These are phyloP conservation scores for Fusarium sp. DNA, from an alignment of 2,329 filamentous ascomycete species.

Conservation along the genomic window DNA sequence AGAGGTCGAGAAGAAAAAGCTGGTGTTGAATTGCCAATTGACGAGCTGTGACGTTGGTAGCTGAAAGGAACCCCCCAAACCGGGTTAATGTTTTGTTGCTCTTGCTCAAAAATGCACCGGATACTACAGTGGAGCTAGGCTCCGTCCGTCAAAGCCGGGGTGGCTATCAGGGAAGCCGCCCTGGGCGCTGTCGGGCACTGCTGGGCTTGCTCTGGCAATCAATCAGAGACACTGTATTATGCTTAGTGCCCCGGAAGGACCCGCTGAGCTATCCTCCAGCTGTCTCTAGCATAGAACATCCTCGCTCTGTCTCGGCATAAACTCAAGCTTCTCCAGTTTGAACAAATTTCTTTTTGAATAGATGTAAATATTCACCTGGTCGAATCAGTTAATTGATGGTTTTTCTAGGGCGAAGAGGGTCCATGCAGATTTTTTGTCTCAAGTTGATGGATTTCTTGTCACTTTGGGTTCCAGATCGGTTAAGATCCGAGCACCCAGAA, in stretches of 20 bases:
- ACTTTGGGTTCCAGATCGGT: background rate
- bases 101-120: conserved; percentile 37
- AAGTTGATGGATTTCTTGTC: background rate
- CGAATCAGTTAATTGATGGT: conserved; percentile 9
- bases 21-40: conserved; percentile 41
- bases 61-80: conserved; percentile 38
- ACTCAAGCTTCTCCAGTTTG: conserved; percentile 19
- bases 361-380: conserved; percentile 30
- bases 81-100: conserved; percentile 33
- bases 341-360: conserved; percentile 18
- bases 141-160: conserved; percentile 27
- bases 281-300: conserved; percentile 19
- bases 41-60: conserved; percentile 45
- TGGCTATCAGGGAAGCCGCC: conserved; percentile 40
- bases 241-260: conserved; percentile 49
- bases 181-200: conserved; percentile 28
- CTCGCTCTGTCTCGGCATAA: conserved; percentile 52
- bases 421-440: background rate
- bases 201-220: conserved; percentile 30
- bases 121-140: conserved; percentile 31
- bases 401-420: background rate
- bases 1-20: conserved; percentile 26
- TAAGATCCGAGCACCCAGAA: conserved; percentile 10
- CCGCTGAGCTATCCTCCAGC: conserved; percentile 41
- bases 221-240: conserved; percentile 51